Percentiles rank a stretch among this genome's conserved stretches.
Evolutionary conservation across 2,329 filamentous ascomycete genomes (phyloP).

Genomic region (Coniella vitis): DNA sequence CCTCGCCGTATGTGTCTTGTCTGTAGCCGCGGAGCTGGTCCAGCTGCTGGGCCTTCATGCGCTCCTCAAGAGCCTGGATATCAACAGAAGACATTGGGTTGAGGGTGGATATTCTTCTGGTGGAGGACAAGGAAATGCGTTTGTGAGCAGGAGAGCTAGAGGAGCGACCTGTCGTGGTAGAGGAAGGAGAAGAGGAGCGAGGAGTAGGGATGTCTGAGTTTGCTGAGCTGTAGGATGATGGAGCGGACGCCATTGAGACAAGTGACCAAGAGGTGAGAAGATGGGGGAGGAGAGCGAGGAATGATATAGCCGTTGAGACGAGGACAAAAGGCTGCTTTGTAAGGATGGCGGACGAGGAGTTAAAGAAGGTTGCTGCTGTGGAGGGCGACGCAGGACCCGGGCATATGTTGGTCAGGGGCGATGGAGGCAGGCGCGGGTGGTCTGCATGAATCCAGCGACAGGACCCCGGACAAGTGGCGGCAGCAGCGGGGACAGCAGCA

Average conservation of each 20-base stretch:
- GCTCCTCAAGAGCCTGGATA: slow-evolving; percentile 48
- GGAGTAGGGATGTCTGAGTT: slow-evolving; percentile 47
- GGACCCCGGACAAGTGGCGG: slow-evolving; percentile 1
- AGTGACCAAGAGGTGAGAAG: slow-evolving; percentile 1
- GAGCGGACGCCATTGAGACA: slow-evolving; percentile 36
- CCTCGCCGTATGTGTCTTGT: slow-evolving; percentile 48
- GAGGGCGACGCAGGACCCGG: neutral
- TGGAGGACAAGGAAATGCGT: slow-evolving; percentile 41
- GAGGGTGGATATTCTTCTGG: slow-evolving; percentile 42
- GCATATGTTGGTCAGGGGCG: slow-evolving; percentile 7
- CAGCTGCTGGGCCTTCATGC: slow-evolving; percentile 53
- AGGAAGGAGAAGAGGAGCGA: slow-evolving; percentile 45
- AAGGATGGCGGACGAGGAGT: neutral
- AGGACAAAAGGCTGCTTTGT: slow-evolving; percentile 10
- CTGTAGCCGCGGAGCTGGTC: slow-evolving; percentile 55
- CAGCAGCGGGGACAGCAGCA: too few species aligned
- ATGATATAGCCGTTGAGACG: slow-evolving; percentile 8
- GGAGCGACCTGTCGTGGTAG: slow-evolving; percentile 42
- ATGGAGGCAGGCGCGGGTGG: slow-evolving; percentile 5
- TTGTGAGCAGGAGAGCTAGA: slow-evolving; percentile 46
- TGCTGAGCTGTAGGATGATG: slow-evolving; percentile 39
- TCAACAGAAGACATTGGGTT: slow-evolving; percentile 53
- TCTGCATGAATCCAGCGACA: slow-evolving; percentile 10
- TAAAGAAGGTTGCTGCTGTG: neutral
- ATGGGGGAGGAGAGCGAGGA: slow-evolving; percentile 17